phyloP scores from a whole-genome alignment of 1,139 yeast genomes.

The Geotrichum carabidarum region DNA sequence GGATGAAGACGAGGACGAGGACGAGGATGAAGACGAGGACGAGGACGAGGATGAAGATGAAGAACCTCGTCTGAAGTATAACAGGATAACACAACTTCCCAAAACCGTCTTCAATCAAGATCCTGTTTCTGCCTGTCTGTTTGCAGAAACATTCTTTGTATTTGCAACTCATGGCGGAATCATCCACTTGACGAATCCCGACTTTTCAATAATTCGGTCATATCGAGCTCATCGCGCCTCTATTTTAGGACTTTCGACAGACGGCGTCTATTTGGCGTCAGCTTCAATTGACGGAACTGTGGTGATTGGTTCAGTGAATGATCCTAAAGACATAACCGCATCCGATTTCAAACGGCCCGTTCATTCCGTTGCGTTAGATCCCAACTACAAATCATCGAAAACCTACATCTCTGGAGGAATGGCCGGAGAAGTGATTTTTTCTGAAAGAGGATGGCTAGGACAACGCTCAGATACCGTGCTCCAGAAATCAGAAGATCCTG shows the following conservation, averaged over 20 bases:
- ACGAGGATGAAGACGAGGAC: slow-evolving; percentile 28
- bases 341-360: slow-evolving; percentile 85
- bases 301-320: slow-evolving; percentile 65
- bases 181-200: slow-evolving; percentile 59
- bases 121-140: slow-evolving; percentile 65
- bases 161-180: slow-evolving; percentile 91
- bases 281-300: slow-evolving; percentile 94
- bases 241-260: slow-evolving; percentile 60
- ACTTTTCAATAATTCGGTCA: slow-evolving; percentile 56
- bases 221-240: slow-evolving; percentile 85
- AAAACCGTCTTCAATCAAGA: slow-evolving; percentile 63
- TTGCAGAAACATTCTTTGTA: slow-evolving; percentile 56
- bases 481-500: slow-evolving; percentile 63
- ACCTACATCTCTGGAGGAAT: slow-evolving; percentile 85
- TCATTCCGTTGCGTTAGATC: slow-evolving; percentile 77
- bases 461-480: slow-evolving; percentile 63
- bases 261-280: slow-evolving; percentile 70
- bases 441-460: slow-evolving; percentile 84
- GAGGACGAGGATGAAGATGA: slow-evolving; percentile 50
- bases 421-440: slow-evolving; percentile 73
- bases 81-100: slow-evolving; percentile 62
- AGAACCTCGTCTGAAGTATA: slow-evolving; percentile 73
- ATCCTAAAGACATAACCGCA: slow-evolving; percentile 61
- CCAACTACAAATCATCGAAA: slow-evolving; percentile 55
- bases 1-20: slow-evolving; percentile 23